Evolutionary conservation across 2,329 filamentous ascomycete genomes (phyloP), one percentile per base, ranked within the genome.

Genomic region (Verticillium nonalfalfae): DNA sequence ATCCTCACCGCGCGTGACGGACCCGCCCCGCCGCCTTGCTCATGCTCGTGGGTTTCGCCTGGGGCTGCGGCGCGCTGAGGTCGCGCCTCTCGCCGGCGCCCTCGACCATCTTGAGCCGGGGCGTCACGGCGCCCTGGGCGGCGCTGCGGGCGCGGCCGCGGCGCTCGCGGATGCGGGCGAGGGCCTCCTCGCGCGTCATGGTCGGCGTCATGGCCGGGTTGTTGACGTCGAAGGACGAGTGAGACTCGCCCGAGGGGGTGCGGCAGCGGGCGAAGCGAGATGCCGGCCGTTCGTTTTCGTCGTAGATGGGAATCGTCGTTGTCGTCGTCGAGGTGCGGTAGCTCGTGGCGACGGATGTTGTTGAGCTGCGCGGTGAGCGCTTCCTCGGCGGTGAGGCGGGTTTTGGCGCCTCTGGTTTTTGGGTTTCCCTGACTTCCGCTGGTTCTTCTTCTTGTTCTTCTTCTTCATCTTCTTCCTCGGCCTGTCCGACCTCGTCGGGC

Each of bases 151-250:
- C 89, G 56, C 90, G 79, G 7, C 89, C 89, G 59, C 90, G 78
- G 34, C 90, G 81, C 75, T 91, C 87, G 59, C 87, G 82, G 66
- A 94, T 93, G 71, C 88, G 86, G 60, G 88, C 88, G 15, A 94
- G 81, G 3, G 90, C 90, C 73, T 92, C 82, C 72, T 92, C 90
- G 60, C 90, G 82, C 33, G 85, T 85, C 83, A 89, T 86, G 45
- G 86, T 89, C 5, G 85, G 85, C 52, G 82, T 87, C 63, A 88
- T 72, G 10, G 85, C 85, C 21, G 84, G 83, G 70, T 86, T 82
- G 63, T 75, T 81, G 50, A 77, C 70, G 70, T 86, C 83, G 66
- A 85, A 86, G 10, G 75, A 78, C 4, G 76, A 63, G 45, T 61
- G 72, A 65, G 73, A 75, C 56, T 70, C 72, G 54, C 69, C 71